Percentiles rank a stretch among this genome's conserved stretches.
Evolutionary conservation across 495 filamentous ascomycete genomes (phyloP).

Genomic region (Monascus purpureus): DNA sequence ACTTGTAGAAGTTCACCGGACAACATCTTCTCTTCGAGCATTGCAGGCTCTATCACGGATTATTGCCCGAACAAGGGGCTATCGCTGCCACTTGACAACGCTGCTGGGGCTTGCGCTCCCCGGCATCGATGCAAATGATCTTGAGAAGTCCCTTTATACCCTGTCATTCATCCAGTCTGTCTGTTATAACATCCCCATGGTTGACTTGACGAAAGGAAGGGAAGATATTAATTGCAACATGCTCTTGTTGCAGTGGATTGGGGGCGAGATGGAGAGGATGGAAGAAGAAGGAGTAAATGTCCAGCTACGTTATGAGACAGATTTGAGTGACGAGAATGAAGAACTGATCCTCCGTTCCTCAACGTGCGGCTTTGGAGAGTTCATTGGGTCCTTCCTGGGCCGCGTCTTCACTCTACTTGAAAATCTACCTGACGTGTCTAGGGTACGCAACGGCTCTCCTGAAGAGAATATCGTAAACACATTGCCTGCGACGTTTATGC

Average conservation of each 20-base stretch:
- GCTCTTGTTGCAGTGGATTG: slow-evolving; percentile 87
- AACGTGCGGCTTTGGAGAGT: slow-evolving; percentile 85
- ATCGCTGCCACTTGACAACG: slow-evolving; percentile 88
- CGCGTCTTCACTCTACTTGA: slow-evolving; percentile 91
- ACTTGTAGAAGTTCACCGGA: slow-evolving; percentile 92
- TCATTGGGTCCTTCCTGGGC: slow-evolving; percentile 75
- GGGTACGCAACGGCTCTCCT: slow-evolving; percentile 76
- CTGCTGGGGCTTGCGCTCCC: slow-evolving; percentile 82
- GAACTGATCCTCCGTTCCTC: slow-evolving; percentile 89
- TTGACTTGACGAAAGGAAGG: slow-evolving; percentile 58
- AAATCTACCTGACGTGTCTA: slow-evolving; percentile 81
- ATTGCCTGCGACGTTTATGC: slow-evolving; percentile 80
- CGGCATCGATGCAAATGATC: slow-evolving; percentile 94
- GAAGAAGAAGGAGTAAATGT: slow-evolving; percentile 75
- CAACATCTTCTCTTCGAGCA: slow-evolving; percentile 81
- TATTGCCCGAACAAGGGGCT: slow-evolving; percentile 83
- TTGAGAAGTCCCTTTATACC: slow-evolving; percentile 90
- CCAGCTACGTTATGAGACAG: slow-evolving; percentile 69
- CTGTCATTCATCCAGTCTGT: slow-evolving; percentile 89
- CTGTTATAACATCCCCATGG: slow-evolving; percentile 87
- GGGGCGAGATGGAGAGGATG: slow-evolving; percentile 82
- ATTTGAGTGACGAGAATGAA: slow-evolving; percentile 76
- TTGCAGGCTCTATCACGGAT: slow-evolving; percentile 78
- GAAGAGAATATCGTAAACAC: slow-evolving; percentile 98
- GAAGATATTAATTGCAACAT: slow-evolving; percentile 57